Evolutionary conservation across 768 basidiomycete genomes (phyloP).

Genomic region (Leucosporidium yakuticum): DNA sequence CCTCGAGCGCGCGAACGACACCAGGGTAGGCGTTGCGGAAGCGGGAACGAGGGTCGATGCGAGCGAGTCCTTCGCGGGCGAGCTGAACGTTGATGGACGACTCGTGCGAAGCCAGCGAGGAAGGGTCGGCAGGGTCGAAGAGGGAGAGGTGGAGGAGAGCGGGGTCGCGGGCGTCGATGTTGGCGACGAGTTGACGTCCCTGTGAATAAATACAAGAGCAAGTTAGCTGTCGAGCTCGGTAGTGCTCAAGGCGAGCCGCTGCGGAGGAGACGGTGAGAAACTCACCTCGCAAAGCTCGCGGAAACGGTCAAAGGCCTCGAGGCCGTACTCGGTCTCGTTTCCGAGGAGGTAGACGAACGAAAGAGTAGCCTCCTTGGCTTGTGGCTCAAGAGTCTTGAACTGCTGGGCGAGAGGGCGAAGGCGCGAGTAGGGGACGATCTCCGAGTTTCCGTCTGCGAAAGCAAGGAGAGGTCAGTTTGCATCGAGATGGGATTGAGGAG

Average conservation of each 20-base stretch:
- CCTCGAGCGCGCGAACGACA: slow-evolving; percentile 60
- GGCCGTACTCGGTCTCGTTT: slow-evolving; percentile 71
- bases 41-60: slow-evolving; percentile 63
- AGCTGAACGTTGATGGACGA: slow-evolving; percentile 84
- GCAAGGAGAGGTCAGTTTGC: slow-evolving; percentile 47
- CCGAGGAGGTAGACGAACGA: slow-evolving; percentile 73
- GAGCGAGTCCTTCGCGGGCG: slow-evolving; percentile 76
- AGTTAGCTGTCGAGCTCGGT: not conserved
- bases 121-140: slow-evolving; percentile 76
- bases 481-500: not conserved
- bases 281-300: slow-evolving; percentile 63
- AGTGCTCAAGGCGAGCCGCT: not conserved
- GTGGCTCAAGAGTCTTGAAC: slow-evolving; percentile 83
- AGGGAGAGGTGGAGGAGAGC: slow-evolving; percentile 73
- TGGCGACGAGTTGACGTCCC: slow-evolving; percentile 94
- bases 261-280: not conserved
- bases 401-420: slow-evolving; percentile 82
- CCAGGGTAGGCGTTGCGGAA: slow-evolving; percentile 54
- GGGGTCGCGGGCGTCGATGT: slow-evolving; percentile 80
- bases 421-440: slow-evolving; percentile 65
- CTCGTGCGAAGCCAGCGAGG: slow-evolving; percentile 59
- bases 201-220: slow-evolving; percentile 23
- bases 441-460: slow-evolving; percentile 75
- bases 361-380: slow-evolving; percentile 79
- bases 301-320: slow-evolving; percentile 81